Base-by-base conservation (phyloP, 176 grass and related monocot species). In the Ensete glaucum region DNA sequence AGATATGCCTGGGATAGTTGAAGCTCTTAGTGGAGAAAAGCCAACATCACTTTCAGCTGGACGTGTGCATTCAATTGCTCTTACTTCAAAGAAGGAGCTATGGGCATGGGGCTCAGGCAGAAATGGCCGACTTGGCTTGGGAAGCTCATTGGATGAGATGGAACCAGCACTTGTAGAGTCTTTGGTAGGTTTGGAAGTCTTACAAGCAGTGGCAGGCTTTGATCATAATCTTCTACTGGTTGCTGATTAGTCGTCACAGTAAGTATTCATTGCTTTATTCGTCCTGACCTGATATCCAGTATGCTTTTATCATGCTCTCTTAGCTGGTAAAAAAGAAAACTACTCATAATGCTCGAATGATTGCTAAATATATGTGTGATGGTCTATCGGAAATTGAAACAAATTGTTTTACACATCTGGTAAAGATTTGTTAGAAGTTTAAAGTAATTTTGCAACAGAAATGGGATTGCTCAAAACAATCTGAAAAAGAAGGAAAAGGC, bases 91-190 rank as follows among this genome's bases (percentile, higher is more conserved):
- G 67, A 78, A 86, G 52, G 88, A 91, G 73, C 78, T 91, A 75
- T 98, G 90, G 83, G 65, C 78, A 8, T 98, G 94, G 94, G 94
- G 94, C 68, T 98, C 86, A 48, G 90, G 94, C 54, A 77, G 88
- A 74, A 91, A 76, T 79, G 94, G 90, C 52, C 87, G 88, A 64
- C 77, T 98, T 67, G 94, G 90, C 71, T 57, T 93, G 64, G 90
- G 94, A 43, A 92, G 88, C 78, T 87, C 94, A 8, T 88, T 89
- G 64, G 94, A 93, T 73, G 90, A 98, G 82, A 17, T 26, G 16
- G 88, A 87, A 54, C 90, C 94, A n/a, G 85, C 77, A 82, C 57
- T 93, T 21, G 26, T 89, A 9, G 88, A 96, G 29, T 82, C 67
- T 76, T 62, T 91, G 63, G 86, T 91, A 77, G 94, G 89, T 25